Evolutionary conservation across 352 stramenopile genomes (phyloP).

Genomic region (Peronospora farinosa): DNA sequence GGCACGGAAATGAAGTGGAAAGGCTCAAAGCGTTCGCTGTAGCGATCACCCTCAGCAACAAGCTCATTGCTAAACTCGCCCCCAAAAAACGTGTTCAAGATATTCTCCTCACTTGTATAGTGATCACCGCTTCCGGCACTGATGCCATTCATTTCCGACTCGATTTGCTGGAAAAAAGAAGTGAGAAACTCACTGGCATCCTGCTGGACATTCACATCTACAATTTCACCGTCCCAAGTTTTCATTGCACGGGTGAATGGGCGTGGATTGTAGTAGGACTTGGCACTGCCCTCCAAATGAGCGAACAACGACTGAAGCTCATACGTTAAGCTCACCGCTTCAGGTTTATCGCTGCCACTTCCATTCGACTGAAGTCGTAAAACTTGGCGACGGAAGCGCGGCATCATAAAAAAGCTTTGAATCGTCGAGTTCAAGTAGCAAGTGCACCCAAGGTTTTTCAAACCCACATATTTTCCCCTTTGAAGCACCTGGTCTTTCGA

Average conservation of each 20-base stretch:
- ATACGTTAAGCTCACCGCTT: slow-evolving; percentile 51
- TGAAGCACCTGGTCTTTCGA: slow-evolving; percentile 43
- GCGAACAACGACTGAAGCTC: slow-evolving; percentile 89
- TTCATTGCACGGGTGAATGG: slow-evolving; percentile 77
- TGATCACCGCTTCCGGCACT: slow-evolving; percentile 23
- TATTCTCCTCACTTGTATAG: slow-evolving; percentile 56
- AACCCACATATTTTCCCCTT: slow-evolving; percentile 81
- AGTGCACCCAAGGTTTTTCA: slow-evolving; percentile 93
- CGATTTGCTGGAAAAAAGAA: slow-evolving; percentile 90
- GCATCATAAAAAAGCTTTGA: slow-evolving; percentile 94
- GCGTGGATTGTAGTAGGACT: slow-evolving; percentile 80
- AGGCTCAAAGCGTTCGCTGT: slow-evolving; percentile 85
- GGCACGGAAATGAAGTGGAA: slow-evolving; percentile 89
- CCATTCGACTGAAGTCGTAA: slow-evolving; percentile 47
- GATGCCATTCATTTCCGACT: slow-evolving; percentile 86
- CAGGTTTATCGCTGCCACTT: slow-evolving; percentile 11
- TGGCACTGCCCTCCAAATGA: slow-evolving; percentile 81
- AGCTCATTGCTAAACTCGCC: slow-evolving; percentile 90
- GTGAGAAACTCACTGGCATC: slow-evolving; percentile 91
- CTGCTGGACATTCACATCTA: slow-evolving; percentile 89
- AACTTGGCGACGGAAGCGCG: slow-evolving; percentile 82
- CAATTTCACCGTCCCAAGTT: slow-evolving; percentile 82
- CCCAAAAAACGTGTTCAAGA: slow-evolving; percentile 84
- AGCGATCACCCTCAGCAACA: slow-evolving; percentile 76
- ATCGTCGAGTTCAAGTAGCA: slow-evolving; percentile 95